Percentiles rank a stretch among this genome's conserved stretches.
Evolutionary conservation across 2,329 filamentous ascomycete species (phyloP).

Genomic region (Trichothecium roseum): DNA sequence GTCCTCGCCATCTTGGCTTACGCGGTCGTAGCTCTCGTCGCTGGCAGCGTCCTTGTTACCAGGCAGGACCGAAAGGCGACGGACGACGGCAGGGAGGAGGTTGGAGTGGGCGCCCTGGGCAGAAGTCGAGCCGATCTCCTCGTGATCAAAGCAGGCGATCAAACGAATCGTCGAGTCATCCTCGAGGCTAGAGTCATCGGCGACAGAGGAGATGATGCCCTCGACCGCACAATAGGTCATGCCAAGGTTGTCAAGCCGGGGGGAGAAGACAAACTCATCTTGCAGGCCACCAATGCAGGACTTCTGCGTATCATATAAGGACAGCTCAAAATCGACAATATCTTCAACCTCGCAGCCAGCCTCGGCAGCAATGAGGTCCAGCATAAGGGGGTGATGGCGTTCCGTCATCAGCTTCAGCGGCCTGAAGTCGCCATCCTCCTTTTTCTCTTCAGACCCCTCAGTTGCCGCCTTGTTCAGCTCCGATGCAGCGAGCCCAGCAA

Average conservation of each 20-base stretch:
- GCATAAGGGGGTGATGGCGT: slow-evolving; percentile 79
- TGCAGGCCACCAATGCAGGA: slow-evolving; percentile 79
- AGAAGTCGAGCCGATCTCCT: slow-evolving; percentile 88
- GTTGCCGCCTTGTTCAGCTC: slow-evolving; percentile 70
- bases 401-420: slow-evolving; percentile 69
- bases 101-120: slow-evolving; percentile 93
- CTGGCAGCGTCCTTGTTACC: slow-evolving; percentile 55
- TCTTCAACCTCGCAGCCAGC: slow-evolving; percentile 60
- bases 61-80: slow-evolving; percentile 73
- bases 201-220: slow-evolving; percentile 73
- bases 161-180: slow-evolving; percentile 75
- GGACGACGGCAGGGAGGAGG: slow-evolving; percentile 75
- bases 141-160: slow-evolving; percentile 94
- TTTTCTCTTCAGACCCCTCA: slow-evolving; percentile 29
- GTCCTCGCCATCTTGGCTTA: slow-evolving; percentile 48
- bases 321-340: slow-evolving; percentile 86
- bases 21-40: slow-evolving; percentile 48
- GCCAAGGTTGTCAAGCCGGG: slow-evolving; percentile 89
- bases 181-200: slow-evolving; percentile 53
- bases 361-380: slow-evolving; percentile 76
- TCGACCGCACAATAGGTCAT: slow-evolving; percentile 91
- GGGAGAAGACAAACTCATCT: slow-evolving; percentile 91
- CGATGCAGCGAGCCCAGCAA: slow-evolving; percentile 75
- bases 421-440: slow-evolving; percentile 45
- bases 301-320: slow-evolving; percentile 95